Evolutionary conservation across 345 rosid genomes (phyloP).

Genomic region (Gossypium mustelinum): DNA sequence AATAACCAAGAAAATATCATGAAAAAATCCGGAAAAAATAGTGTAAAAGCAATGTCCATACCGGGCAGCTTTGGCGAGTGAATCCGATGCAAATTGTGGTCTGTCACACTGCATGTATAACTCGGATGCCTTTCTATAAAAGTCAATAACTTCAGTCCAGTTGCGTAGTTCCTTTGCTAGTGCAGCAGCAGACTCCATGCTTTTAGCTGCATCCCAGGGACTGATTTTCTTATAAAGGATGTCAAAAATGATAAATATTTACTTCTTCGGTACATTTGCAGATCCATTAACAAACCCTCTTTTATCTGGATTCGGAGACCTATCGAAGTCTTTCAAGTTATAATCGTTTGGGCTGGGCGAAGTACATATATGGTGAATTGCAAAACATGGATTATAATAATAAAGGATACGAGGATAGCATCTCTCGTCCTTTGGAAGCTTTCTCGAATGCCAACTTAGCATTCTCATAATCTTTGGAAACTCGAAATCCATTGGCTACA

Average conservation of each 20-base stretch:
- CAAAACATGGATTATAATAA: neutral
- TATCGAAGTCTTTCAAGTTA: neutral
- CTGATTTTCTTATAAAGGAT: constrained; percentile 49
- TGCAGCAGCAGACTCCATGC: constrained; percentile 84
- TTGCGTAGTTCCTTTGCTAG: constrained; percentile 74
- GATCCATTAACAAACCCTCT: neutral
- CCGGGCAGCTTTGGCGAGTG: constrained; percentile 92
- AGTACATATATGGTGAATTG: too few species aligned
- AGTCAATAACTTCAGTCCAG: constrained; percentile 84
- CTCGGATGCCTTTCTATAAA: constrained; percentile 78
- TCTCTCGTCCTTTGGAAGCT: constrained; percentile 89
- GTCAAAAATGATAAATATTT: constrained; percentile 12
- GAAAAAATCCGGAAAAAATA: neutral
- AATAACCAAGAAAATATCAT: too few species aligned
- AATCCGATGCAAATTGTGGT: constrained; percentile 96
- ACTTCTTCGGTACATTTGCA: neutral
- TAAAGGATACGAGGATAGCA: constrained; percentile 85
- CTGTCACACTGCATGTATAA: constrained; percentile 82
- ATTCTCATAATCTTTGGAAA: constrained; percentile 61
- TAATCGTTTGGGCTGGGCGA: neutral
- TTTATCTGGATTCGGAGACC: neutral
- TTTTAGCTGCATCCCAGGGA: constrained; percentile 98
- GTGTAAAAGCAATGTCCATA: constrained; percentile 26
- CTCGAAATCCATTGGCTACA: constrained; percentile 73
- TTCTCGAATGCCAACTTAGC: constrained; percentile 79